phyloP scores from a whole-genome alignment of 1,284 basidiomycete species.

The Marasmius sp. region DNA sequence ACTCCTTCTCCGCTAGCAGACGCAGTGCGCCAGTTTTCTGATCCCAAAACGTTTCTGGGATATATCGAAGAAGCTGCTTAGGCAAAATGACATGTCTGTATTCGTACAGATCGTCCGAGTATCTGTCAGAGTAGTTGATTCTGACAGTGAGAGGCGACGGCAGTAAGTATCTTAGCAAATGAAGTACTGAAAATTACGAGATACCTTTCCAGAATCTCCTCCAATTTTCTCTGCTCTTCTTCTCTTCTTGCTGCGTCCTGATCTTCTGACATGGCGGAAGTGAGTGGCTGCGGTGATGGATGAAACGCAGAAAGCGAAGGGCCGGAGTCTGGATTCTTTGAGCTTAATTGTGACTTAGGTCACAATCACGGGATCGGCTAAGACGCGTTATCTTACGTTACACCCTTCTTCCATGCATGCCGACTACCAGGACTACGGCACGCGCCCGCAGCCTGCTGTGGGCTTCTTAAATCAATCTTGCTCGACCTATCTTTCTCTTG shows the following conservation, averaged over 20 bases:
- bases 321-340: too few species aligned
- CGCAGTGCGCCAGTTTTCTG: slow-evolving; percentile 80
- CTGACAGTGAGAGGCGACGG: slow-evolving; percentile 2
- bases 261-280: not conserved
- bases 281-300: not conserved
- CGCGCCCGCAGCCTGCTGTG: not conserved
- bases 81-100: slow-evolving; percentile 93
- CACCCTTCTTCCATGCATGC: not conserved
- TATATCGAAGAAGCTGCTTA: slow-evolving; percentile 66
- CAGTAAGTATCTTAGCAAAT: not conserved
- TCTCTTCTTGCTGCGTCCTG: slow-evolving; percentile 8
- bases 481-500: not conserved
- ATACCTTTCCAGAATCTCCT: slow-evolving; percentile 19
- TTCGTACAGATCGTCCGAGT: slow-evolving; percentile 80
- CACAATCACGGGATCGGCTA: too few species aligned
- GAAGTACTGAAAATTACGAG: not conserved
- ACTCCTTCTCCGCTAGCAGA: slow-evolving; percentile 84
- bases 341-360: too few species aligned
- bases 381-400: too few species aligned
- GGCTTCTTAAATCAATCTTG: not conserved
- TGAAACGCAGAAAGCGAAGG: not conserved
- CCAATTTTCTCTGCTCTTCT: slow-evolving; percentile 15
- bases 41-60: slow-evolving; percentile 37
- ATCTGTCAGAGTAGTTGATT: slow-evolving; percentile 30
- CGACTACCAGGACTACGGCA: not conserved